Evolutionary conservation across 805 yeast genomes (phyloP).

Genomic region (Metschnikowia bowlesiae): DNA sequence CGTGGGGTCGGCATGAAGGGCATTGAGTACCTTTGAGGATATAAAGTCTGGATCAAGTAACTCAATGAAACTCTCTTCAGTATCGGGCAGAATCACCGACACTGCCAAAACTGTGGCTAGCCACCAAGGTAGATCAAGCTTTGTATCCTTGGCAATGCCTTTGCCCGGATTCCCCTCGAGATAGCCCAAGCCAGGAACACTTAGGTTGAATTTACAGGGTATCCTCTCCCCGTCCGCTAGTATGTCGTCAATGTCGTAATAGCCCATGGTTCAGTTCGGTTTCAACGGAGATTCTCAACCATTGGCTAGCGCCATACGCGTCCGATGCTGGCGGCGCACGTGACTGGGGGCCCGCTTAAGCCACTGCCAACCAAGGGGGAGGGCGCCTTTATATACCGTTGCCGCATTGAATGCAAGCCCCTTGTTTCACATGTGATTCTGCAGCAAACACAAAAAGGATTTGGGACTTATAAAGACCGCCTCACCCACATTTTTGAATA

Average conservation of each 20-base stretch:
- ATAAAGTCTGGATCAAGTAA: conserved; percentile 70
- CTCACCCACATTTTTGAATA: neutral
- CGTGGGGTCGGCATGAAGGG: conserved; percentile 69
- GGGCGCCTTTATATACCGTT: neutral
- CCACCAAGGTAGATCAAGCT: conserved; percentile 84
- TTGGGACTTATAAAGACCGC: neutral
- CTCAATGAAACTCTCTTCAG: conserved; percentile 53
- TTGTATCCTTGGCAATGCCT: conserved; percentile 53
- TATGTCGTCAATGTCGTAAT: conserved; percentile 76
- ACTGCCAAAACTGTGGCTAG: conserved; percentile 71
- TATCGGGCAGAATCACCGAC: conserved; percentile 31
- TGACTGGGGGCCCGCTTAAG: neutral
- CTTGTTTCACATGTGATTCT: neutral
- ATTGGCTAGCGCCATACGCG: neutral
- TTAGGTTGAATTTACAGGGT: conserved; percentile 73
- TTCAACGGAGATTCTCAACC: neutral
- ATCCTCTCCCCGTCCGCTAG: conserved; percentile 66
- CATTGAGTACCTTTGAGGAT: conserved; percentile 63
- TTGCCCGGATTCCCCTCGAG: conserved; percentile 74
- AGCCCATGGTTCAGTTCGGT: conserved; percentile 22
- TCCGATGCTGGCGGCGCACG: neutral
- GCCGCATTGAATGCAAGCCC: neutral
- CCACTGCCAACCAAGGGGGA: neutral
- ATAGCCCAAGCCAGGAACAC: conserved; percentile 85
- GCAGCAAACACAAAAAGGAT: neutral